A percentile compares a stretch with the other conserved stretches of the same genome.
These are phyloP conservation scores for Suillus discolor DNA, from an alignment of 768 basidiomycete species.

Conservation along the genomic window DNA sequence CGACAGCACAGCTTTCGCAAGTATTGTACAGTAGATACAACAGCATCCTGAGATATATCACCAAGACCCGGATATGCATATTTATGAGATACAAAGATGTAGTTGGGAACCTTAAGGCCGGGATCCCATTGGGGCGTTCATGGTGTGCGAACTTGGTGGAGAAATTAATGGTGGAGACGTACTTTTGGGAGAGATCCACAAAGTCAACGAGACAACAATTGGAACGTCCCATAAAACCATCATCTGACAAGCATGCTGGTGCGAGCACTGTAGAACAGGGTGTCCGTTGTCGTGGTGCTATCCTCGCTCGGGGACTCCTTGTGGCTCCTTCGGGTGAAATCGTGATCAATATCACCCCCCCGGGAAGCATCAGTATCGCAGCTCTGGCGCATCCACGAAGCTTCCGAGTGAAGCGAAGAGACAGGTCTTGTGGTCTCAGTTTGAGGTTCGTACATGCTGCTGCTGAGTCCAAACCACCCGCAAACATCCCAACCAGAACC, in stretches of 20 bases:
- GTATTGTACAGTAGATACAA: constrained; percentile 1
- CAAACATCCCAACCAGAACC: constrained; percentile 35
- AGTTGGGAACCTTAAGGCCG: not conserved
- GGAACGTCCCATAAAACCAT: not conserved
- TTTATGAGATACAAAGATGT: not conserved
- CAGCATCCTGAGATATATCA: constrained; percentile 2
- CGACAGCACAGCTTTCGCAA: not conserved
- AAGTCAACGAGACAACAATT: not conserved
- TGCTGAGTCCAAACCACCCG: constrained; percentile 32
- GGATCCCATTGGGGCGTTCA: not conserved
- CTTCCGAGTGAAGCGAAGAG: not conserved
- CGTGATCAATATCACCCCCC: not conserved
- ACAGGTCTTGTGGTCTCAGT: not conserved
- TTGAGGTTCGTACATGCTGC: not conserved
- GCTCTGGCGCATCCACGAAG: constrained; percentile 12
- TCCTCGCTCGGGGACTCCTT: constrained; percentile 26
- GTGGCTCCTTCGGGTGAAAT: constrained; percentile 11
- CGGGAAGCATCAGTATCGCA: constrained; percentile 17
- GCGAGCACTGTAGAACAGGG: constrained; percentile 33
- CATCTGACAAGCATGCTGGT: constrained; percentile 26
- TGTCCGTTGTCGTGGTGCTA: constrained; percentile 23
- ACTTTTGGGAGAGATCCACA: not conserved
- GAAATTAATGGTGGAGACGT: not conserved
- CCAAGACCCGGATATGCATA: not conserved
- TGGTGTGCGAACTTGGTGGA: not conserved